Conservation (phyloP, 306 rosid genomes). For the Betula pendula region DNA sequence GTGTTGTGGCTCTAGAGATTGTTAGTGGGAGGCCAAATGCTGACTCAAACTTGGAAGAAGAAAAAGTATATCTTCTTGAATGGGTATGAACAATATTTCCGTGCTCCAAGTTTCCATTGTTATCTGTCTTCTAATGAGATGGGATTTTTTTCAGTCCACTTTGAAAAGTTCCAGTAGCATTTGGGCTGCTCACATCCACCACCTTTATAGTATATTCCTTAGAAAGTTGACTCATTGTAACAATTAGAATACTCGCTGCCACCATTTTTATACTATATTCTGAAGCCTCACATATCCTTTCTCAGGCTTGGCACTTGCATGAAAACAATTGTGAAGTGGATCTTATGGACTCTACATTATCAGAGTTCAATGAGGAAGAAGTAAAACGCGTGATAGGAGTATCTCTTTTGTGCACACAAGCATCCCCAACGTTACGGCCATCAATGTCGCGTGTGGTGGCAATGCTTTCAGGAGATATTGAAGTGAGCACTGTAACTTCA, state of each 20-base stretch:
- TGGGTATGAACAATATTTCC: constrained; percentile 49
- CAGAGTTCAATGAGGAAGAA: constrained; percentile 48
- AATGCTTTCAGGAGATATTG: constrained; percentile 65
- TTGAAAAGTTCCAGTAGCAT: neutral
- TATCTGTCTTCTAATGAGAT: neutral
- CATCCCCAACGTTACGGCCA: constrained; percentile 61
- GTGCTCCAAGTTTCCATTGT: constrained; percentile 2
- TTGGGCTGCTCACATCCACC: neutral
- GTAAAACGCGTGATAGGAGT: constrained; percentile 45
- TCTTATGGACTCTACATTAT: constrained; percentile 48
- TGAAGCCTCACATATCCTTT: neutral
- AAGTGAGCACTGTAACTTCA: constrained; percentile 47
- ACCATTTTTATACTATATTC: neutral
- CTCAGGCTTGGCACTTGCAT: constrained; percentile 32
- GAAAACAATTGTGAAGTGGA: constrained; percentile 41
- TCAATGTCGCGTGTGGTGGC: constrained; percentile 69
- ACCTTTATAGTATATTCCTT: neutral
- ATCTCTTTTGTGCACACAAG: constrained; percentile 65
- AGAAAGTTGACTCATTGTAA: neutral
- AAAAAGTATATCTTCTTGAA: constrained; percentile 67
- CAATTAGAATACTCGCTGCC: neutral
- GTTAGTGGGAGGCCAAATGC: constrained; percentile 75
- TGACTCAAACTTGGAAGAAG: constrained; percentile 57
- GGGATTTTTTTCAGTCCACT: neutral
- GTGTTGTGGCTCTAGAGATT: constrained; percentile 77